phyloP scores from a whole-genome alignment of 495 filamentous ascomycete genomes.

The Cryomyces minteri region DNA sequence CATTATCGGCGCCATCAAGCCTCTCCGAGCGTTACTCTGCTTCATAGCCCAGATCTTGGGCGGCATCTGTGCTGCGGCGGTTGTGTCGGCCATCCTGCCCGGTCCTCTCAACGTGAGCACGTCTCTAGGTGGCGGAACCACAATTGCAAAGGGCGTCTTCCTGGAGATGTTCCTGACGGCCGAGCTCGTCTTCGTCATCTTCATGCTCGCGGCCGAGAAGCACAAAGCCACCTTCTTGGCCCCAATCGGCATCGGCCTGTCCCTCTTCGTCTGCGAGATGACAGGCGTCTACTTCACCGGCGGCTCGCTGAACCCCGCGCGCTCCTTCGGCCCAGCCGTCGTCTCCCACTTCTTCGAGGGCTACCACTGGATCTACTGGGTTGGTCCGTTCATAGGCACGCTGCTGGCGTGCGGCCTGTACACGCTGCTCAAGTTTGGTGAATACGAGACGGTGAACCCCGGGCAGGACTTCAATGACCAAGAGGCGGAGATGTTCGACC shows the following conservation, averaged over 20 bases:
- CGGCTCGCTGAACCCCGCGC: constrained; percentile 52
- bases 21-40: constrained; percentile 29
- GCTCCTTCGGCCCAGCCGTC: constrained; percentile 52
- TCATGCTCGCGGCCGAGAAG: constrained; percentile 72
- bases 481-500: background rate
- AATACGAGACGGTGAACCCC: constrained; percentile 20
- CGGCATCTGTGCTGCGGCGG: constrained; percentile 56
- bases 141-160: constrained; percentile 46
- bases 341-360: constrained; percentile 42
- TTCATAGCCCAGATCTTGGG: constrained; percentile 36
- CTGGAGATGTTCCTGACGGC: constrained; percentile 70
- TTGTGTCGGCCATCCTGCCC: constrained; percentile 41
- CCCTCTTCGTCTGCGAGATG: constrained; percentile 4
- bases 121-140: constrained; percentile 34
- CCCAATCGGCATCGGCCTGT: constrained; percentile 53
- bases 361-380: constrained; percentile 54
- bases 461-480: constrained; percentile 12
- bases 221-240: constrained; percentile 63
- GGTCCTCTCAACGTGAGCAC: constrained; percentile 42
- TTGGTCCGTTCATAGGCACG: constrained; percentile 18
- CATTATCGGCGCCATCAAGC: constrained; percentile 35
- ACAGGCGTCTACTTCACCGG: constrained; percentile 53
- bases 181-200: constrained; percentile 56
- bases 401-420: constrained; percentile 35
- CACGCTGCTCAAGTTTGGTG: constrained; percentile 30